These are phyloP conservation scores for Neurospora sp. DNA, from an alignment of 495 filamentous ascomycete species.

Conservation along the genomic window DNA sequence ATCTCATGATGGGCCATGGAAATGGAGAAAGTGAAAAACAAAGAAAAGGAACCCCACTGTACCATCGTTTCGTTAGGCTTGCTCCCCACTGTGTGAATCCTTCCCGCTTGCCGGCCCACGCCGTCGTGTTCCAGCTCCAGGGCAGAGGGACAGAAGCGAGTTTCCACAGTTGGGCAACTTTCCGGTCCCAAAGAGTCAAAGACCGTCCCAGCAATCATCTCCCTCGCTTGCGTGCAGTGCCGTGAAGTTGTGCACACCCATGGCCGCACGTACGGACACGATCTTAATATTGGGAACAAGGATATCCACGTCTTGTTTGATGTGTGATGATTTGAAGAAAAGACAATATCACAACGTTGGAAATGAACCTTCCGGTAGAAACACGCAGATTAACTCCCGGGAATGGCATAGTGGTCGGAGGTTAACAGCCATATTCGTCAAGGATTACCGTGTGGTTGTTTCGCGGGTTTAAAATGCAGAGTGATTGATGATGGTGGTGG, in stretches of 20 bases:
- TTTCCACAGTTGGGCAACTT: background rate
- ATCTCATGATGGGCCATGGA: background rate
- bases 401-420: background rate
- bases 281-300: background rate
- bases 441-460: background rate
- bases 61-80: background rate
- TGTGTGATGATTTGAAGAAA: background rate
- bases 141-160: background rate
- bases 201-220: background rate
- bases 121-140: background rate
- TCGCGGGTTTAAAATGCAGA: background rate
- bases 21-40: background rate
- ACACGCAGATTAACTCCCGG: background rate
- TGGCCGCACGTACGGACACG: background rate
- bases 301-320: background rate
- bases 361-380: background rate
- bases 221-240: background rate
- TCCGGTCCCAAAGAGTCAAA: background rate
- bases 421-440: background rate
- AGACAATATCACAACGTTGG: background rate
- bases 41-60: background rate
- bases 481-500: background rate
- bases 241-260: background rate
- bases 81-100: background rate
- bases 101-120: background rate